Conservation (phyloP, 1,284 basidiomycete genomes). For the Coniferiporia weirii region DNA sequence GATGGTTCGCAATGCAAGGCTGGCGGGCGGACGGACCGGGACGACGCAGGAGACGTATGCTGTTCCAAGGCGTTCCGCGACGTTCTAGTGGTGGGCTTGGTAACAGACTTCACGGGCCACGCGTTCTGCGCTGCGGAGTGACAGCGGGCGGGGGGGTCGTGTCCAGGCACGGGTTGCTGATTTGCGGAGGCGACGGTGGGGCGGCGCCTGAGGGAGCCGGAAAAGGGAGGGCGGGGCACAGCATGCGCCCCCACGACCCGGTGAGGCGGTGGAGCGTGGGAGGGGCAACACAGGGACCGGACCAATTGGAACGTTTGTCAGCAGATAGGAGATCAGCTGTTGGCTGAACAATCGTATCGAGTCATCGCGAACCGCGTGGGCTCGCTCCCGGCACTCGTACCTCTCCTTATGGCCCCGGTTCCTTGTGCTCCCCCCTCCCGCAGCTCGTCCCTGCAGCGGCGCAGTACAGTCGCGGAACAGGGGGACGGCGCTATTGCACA, state of each 20-base stretch:
- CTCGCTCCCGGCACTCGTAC: background rate
- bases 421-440: background rate
- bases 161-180: background rate
- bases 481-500: too few relatives aligned
- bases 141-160: too few relatives aligned
- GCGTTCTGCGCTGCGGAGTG: too few relatives aligned
- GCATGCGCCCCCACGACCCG: conserved; percentile 9
- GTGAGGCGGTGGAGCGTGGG: conserved; percentile 7
- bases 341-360: background rate
- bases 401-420: background rate
- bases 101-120: too few relatives aligned
- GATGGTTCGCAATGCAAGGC: too few relatives aligned
- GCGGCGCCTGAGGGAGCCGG: background rate
- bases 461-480: too few relatives aligned
- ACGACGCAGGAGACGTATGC: too few relatives aligned
- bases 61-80: too few relatives aligned
- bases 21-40: too few relatives aligned
- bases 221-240: conserved; percentile 4
- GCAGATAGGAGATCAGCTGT: background rate
- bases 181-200: background rate
- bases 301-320: conserved; percentile 9
- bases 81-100: too few relatives aligned
- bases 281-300: background rate
- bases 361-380: background rate
- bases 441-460: background rate